These are phyloP conservation scores for Naganishia vishniacii DNA, from an alignment of 768 basidiomycete species.

Conservation along the genomic window DNA sequence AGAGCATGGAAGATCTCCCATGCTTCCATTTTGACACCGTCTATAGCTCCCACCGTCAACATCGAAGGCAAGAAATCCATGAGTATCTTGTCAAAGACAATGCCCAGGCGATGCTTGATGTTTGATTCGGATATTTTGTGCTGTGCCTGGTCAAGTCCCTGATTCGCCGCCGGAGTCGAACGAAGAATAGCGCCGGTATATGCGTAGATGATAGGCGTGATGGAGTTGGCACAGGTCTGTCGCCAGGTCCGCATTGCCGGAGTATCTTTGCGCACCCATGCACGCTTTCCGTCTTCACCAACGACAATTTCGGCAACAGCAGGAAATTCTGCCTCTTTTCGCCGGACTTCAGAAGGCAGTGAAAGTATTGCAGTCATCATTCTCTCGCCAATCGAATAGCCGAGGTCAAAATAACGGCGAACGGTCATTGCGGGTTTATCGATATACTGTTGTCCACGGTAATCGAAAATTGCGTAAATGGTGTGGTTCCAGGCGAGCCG, in stretches of 20 bases:
- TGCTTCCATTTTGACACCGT: constrained; percentile 35
- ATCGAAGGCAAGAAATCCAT: constrained; percentile 50
- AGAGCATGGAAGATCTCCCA: constrained; percentile 41
- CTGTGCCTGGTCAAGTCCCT: constrained; percentile 27
- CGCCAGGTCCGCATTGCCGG: constrained; percentile 12
- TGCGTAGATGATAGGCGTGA: constrained; percentile 37
- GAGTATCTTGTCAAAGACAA: constrained; percentile 61
- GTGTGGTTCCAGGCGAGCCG: constrained; percentile 44
- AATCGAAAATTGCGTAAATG: constrained; percentile 40
- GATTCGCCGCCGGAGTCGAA: constrained; percentile 35
- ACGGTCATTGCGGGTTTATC: constrained; percentile 28
- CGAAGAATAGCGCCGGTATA: constrained; percentile 35
- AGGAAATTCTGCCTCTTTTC: background rate
- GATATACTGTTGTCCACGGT: constrained; percentile 28
- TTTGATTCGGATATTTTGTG: constrained; percentile 31
- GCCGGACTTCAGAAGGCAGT: constrained; percentile 37
- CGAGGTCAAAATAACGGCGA: constrained; percentile 29
- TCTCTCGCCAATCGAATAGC: constrained; percentile 21
- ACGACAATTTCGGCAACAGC: constrained; percentile 18
- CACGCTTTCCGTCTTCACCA: background rate
- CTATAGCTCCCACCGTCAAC: constrained; percentile 32
- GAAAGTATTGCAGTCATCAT: constrained; percentile 33
- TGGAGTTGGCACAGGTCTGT: constrained; percentile 26
- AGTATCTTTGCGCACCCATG: constrained; percentile 6
- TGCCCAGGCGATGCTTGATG: constrained; percentile 35